Evolutionary conservation across 495 filamentous ascomycete species (phyloP).

Genomic region (Hypoxylon fuscum): DNA sequence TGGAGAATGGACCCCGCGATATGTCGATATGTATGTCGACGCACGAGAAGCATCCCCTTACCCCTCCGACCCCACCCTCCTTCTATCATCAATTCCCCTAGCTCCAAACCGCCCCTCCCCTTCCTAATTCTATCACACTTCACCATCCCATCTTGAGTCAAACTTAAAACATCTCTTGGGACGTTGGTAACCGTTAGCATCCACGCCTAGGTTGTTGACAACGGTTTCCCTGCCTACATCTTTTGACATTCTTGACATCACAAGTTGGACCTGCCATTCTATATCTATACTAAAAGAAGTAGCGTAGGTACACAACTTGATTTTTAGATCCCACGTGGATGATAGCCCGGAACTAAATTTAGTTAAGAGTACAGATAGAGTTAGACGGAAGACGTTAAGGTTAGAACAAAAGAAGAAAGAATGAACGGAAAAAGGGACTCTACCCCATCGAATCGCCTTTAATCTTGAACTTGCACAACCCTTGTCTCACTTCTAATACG

Average conservation of each 20-base stretch:
- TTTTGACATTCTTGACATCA: conserved; percentile 1
- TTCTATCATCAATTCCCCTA: conserved; percentile 21
- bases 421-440: background rate
- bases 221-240: conserved; percentile 10
- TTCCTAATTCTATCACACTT: conserved; percentile 24
- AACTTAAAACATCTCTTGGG: conserved; percentile 31
- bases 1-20: conserved; percentile 25
- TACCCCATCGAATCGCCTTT: background rate
- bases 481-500: conserved; percentile 7
- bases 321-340: conserved; percentile 44
- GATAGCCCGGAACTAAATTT: conserved; percentile 17
- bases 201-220: background rate
- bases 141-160: conserved; percentile 28
- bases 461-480: conserved; percentile 13
- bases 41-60: conserved; percentile 3
- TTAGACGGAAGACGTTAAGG: conserved; percentile 8
- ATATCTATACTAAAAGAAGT: background rate
- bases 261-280: conserved; percentile 2
- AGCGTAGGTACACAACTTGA: too few relatives aligned
- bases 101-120: conserved; percentile 13
- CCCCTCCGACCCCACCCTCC: conserved; percentile 32
- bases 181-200: conserved; percentile 7
- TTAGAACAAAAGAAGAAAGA: background rate
- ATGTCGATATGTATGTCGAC: background rate
- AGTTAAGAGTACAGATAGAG: conserved; percentile 9